Percentiles rank a stretch among this genome's conserved stretches.
Evolutionary conservation across 176 grass and related monocot genomes (phyloP).

Genomic region (Raddia guianensis): DNA sequence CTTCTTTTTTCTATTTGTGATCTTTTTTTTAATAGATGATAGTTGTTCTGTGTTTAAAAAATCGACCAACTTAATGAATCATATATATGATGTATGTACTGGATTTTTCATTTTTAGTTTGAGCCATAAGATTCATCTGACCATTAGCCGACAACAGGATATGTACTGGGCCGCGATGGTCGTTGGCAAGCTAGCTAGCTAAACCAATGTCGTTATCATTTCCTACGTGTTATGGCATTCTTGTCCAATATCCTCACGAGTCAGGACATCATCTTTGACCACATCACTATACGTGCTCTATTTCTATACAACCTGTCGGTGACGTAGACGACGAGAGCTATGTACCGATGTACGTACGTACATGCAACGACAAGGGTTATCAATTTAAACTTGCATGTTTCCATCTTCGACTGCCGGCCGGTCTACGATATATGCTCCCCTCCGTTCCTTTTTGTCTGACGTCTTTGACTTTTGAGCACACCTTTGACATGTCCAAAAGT

Average conservation of each 20-base stretch:
- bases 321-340: constrained; percentile 11
- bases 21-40: no score
- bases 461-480: no score
- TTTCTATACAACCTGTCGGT: neutral
- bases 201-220: constrained; percentile 45
- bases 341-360: neutral
- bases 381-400: neutral
- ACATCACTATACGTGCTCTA: neutral
- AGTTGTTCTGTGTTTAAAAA: no score
- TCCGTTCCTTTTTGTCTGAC: no score
- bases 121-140: neutral
- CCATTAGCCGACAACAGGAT: neutral
- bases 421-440: neutral
- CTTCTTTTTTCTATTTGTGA: no score
- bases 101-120: no score
- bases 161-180: neutral
- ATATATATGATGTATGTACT: no score
- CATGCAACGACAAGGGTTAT: neutral
- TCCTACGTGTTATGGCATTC: constrained; percentile 34
- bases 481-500: no score
- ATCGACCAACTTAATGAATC: no score
- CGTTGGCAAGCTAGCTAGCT: constrained; percentile 29
- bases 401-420: neutral
- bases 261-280: constrained; percentile 16
- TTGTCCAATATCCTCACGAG: constrained; percentile 45